Base-by-base conservation (phyloP, 495 filamentous ascomycete genomes). In the Neurospora discreta region DNA sequence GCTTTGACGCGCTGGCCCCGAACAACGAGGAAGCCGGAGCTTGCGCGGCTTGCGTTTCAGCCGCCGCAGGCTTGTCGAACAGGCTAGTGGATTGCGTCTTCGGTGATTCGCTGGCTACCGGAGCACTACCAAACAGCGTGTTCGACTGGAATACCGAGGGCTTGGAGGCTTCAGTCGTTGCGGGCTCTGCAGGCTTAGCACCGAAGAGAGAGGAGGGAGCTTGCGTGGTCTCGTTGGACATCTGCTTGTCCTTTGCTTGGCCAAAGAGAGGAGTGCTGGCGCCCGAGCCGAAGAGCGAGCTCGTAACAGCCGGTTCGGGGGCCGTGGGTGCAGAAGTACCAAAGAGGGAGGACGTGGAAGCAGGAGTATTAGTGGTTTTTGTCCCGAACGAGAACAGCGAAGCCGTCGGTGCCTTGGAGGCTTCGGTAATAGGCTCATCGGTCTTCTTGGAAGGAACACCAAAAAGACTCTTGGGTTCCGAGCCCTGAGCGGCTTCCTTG, bases 71-170 rank as follows among this genome's bases (percentile, higher is more conserved):
- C 46, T 78, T 69, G 40, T 78, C 77, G 78, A 83, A 84, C 41
- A 82, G 15, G 40, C 41, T 73, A 4, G 75, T 68, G 18, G 74
- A 44, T 39, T 72, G 77, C 30, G 80, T 39, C 39, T 77, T 73
- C 5, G 73, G 23, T 65, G 52, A 26, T 65, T 65, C 52, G 26
- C 52, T 65, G 52, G 52, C 52, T 65, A 15, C 52, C 13, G 44
- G n/a, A 36, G 80, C 69, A 68, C 69, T 74, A 13, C 85, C 86
- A 74, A 87, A 87, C 38, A 85, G 73, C 11, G 80, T 79, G 36
- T 80, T 78, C 20, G 85, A 81, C 46, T 81, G 80, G 73, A 82
- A 82, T 11, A 78, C 70, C 7, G 77, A 72, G 33, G 78, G 30
- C 30, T 77, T 78, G 15, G 81, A n/a, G 33, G 80, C 30, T 38